These are phyloP conservation scores for Aspergillus brunneoviolaceus DNA, from an alignment of 2,329 filamentous ascomycete genomes.

Conservation along the genomic window DNA sequence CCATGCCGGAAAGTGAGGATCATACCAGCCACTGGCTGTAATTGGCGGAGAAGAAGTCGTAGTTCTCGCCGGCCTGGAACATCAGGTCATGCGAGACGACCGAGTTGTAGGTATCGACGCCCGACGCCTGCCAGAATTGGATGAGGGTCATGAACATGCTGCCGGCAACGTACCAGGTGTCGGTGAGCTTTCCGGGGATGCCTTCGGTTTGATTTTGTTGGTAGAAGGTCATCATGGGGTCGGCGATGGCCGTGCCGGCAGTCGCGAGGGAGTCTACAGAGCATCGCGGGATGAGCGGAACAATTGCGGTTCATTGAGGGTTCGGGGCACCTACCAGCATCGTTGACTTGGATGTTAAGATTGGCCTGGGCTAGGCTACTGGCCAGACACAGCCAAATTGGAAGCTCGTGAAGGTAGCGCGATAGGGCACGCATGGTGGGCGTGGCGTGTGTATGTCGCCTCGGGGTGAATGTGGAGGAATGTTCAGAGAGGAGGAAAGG, in stretches of 20 bases:
- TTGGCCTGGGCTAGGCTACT: background rate
- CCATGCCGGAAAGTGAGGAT: background rate
- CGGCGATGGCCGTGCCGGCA: constrained; percentile 27
- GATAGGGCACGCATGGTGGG: constrained; percentile 1
- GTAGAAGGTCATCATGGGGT: constrained; percentile 32
- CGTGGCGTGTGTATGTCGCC: background rate
- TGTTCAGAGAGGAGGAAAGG: background rate
- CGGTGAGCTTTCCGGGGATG: constrained; percentile 32
- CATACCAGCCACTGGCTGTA: constrained; percentile 34
- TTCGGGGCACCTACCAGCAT: background rate
- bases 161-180: constrained; percentile 62
- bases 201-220: constrained; percentile 29
- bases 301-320: background rate
- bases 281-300: background rate
- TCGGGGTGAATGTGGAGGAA: background rate
- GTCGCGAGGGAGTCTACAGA: constrained; percentile 23
- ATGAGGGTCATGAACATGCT: constrained; percentile 67
- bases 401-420: background rate
- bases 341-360: background rate
- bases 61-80: constrained; percentile 67
- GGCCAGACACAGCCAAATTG: background rate
- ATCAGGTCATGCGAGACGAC: constrained; percentile 65
- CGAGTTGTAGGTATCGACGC: constrained; percentile 67
- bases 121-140: constrained; percentile 80
- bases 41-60: constrained; percentile 71